phyloP scores from a whole-genome alignment of 257 asterid species.

The Forsythia viridissima region DNA sequence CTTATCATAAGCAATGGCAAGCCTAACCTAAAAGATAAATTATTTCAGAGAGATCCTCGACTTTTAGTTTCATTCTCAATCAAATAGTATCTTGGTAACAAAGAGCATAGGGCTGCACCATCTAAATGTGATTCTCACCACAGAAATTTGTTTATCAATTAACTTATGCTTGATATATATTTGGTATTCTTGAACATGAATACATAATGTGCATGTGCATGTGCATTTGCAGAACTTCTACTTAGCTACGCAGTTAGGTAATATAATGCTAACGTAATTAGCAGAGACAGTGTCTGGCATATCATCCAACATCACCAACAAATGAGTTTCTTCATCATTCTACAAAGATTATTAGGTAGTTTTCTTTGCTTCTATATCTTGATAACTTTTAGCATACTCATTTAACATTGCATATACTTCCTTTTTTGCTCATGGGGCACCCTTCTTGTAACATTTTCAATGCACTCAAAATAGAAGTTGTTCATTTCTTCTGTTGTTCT shows the following conservation, averaged over 20 bases:
- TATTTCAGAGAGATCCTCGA: not conserved
- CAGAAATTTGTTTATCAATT: not conserved
- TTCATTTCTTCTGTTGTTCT: not conserved
- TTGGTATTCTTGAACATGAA: not conserved
- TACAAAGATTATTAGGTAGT: not conserved
- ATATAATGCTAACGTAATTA: not conserved
- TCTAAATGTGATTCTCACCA: not conserved
- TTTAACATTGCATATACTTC: not conserved
- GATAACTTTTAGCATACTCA: not conserved
- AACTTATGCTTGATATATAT: not conserved
- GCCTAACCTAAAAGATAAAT: not conserved
- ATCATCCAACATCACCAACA: not conserved
- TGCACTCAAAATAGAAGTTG: not conserved
- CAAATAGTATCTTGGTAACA: not conserved
- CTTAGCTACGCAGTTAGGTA: not conserved
- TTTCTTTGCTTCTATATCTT: not conserved
- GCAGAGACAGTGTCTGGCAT: not conserved
- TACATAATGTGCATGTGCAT: not conserved
- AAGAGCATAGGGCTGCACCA: not conserved
- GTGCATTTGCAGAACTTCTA: not conserved
- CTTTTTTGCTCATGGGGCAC: not conserved
- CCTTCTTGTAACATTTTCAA: not conserved
- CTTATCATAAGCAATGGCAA: not conserved
- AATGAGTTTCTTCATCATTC: not conserved
- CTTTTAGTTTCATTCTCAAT: not conserved